phyloP scores from a whole-genome alignment of 2,329 filamentous ascomycete genomes.

The Sclerotinia subarctica region DNA sequence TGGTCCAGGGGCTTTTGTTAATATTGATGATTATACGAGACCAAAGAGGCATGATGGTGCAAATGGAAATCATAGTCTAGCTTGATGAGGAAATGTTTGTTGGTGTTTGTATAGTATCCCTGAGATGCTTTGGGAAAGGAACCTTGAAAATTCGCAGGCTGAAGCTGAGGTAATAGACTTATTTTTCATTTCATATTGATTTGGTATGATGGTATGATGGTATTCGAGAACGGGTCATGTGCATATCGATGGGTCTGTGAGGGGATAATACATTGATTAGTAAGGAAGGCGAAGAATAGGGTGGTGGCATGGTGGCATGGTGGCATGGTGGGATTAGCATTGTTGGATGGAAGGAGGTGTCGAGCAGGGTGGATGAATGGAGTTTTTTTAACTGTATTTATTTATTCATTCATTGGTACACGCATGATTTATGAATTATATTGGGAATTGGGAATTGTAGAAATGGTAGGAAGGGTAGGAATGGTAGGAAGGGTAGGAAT shows the following conservation, averaged over 20 bases:
- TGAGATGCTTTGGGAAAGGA: neutral
- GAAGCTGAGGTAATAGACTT: neutral
- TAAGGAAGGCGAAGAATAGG: neutral
- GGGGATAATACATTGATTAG: neutral
- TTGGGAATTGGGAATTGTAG: too few relatives aligned
- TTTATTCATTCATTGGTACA: too few relatives aligned
- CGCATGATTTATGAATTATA: too few relatives aligned
- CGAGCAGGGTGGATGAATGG: too few relatives aligned
- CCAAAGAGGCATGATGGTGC: neutral
- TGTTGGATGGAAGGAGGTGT: neutral
- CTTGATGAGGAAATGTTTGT: neutral
- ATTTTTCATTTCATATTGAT: neutral
- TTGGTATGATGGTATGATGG: neutral
- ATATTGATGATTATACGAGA: conserved; percentile 49
- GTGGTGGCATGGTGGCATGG: neutral
- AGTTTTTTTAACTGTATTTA: too few relatives aligned
- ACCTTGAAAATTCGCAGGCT: neutral
- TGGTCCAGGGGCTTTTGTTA: conserved; percentile 79
- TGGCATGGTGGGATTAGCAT: neutral
- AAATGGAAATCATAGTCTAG: neutral
- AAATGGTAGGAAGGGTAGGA: too few relatives aligned
- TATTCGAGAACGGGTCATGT: neutral
- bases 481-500: too few relatives aligned
- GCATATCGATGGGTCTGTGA: neutral
- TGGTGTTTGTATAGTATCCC: neutral